Conservation (phyloP, 148 eudicot species). For the Arctostaphylos glauca region DNA sequence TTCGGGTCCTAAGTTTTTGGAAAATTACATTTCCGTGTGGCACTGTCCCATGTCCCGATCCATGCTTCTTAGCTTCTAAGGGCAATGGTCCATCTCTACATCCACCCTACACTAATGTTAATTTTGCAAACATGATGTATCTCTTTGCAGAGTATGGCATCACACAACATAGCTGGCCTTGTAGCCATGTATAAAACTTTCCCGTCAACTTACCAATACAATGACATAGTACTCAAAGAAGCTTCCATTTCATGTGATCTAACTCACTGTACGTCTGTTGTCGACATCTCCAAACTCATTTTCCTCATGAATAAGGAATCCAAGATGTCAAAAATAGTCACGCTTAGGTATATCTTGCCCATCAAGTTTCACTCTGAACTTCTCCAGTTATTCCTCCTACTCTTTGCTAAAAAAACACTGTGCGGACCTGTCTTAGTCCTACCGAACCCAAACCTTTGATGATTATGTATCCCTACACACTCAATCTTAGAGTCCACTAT, state of each 20-base stretch:
- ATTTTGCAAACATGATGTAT: neutral
- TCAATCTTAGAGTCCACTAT: neutral
- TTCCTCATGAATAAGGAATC: neutral
- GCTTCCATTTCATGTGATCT: neutral
- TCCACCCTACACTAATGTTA: neutral
- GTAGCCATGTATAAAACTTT: neutral
- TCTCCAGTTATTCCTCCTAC: neutral
- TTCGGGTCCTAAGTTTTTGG: neutral
- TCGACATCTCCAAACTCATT: neutral
- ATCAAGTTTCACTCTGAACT: neutral
- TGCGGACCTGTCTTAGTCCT: neutral
- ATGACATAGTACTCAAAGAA: neutral
- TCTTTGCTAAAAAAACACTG: neutral
- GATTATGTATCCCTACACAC: neutral
- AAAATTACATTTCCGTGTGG: neutral
- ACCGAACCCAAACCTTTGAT: neutral
- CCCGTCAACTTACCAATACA: neutral
- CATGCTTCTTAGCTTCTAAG: neutral
- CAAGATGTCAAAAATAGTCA: neutral
- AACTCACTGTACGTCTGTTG: neutral
- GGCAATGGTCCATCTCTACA: neutral
- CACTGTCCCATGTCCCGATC: neutral
- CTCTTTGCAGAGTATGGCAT: neutral
- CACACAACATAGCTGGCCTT: neutral
- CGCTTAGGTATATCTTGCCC: neutral